These are phyloP conservation scores for Hordeum marinum DNA, from an alignment of 176 grass and related monocot species.

Conservation along the genomic window DNA sequence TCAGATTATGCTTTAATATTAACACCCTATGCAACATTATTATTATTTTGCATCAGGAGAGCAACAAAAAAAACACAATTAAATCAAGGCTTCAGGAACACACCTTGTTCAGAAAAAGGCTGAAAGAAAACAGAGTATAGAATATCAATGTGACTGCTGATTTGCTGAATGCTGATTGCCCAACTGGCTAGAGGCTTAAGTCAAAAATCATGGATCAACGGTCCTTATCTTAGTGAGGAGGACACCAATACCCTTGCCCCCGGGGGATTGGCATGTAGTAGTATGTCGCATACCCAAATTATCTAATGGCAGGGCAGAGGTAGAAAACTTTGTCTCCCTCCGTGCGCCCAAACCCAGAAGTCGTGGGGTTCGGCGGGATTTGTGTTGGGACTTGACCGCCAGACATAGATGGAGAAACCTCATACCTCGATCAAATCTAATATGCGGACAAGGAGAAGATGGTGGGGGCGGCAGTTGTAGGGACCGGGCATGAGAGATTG, in stretches of 20 bases:
- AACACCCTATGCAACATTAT: neutral
- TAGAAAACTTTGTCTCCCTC: too few relatives aligned
- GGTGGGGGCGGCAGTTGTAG: too few relatives aligned
- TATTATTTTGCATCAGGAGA: neutral
- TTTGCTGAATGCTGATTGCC: too few relatives aligned
- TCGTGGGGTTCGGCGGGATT: too few relatives aligned
- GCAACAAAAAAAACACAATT: neutral
- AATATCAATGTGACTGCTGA: neutral
- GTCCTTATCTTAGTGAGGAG: slow-evolving; percentile 4
- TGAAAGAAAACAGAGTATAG: neutral
- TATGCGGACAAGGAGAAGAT: too few relatives aligned
- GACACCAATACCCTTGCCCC: slow-evolving; percentile 8
- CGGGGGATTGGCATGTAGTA: too few relatives aligned
- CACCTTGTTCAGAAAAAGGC: neutral
- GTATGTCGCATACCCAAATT: too few relatives aligned
- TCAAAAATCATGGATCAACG: neutral
- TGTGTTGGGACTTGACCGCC: too few relatives aligned
- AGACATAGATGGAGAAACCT: too few relatives aligned
- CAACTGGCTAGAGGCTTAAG: neutral
- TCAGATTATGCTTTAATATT: neutral
- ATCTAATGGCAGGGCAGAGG: neutral
- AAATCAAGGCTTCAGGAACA: neutral
- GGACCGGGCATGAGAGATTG: too few relatives aligned
- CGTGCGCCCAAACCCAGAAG: too few relatives aligned
- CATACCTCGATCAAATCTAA: too few relatives aligned